Percentiles rank a stretch among this genome's conserved stretches.
Conservation (phyloP, 176 grass and related monocot genomes). For the Triticum turgidum region DNA sequence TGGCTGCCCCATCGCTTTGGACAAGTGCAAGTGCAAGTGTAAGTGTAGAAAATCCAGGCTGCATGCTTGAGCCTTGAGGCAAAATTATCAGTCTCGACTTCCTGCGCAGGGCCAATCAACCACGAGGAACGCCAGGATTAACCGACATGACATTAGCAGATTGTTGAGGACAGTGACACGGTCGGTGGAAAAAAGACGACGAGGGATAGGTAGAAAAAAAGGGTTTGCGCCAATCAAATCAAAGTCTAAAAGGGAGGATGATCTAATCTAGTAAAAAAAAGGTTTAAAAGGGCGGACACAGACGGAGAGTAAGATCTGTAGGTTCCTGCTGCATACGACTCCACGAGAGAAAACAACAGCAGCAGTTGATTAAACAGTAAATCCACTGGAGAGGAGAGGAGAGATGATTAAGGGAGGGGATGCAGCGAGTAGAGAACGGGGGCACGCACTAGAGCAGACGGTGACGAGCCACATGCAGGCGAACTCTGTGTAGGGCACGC, state of each 20-base stretch:
- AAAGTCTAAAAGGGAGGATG: neutral
- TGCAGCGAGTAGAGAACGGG: neutral
- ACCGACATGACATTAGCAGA: neutral
- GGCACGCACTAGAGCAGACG: constrained; percentile 41
- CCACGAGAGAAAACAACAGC: neutral
- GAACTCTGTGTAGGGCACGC: constrained; percentile 44
- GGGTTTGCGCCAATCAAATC: neutral
- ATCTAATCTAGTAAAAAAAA: neutral
- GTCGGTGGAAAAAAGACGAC: neutral
- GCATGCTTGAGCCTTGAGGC: neutral
- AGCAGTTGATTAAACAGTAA: neutral
- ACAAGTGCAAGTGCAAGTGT: neutral
- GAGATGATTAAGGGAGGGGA: neutral
- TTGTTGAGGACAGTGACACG: neutral
- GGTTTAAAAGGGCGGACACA: neutral
- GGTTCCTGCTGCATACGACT: neutral
- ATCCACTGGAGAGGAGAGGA: neutral
- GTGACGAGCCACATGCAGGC: constrained; percentile 56
- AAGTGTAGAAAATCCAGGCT: neutral
- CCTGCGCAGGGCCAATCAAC: neutral
- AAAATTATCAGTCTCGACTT: neutral
- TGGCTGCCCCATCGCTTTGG: neutral
- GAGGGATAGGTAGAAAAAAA: neutral
- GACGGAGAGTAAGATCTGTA: neutral
- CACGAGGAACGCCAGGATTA: neutral